Evolutionary conservation across 1,139 yeast genomes (phyloP), one percentile per base, ranked within the genome.

Genomic region (Eremothecium cymbalariae): DNA sequence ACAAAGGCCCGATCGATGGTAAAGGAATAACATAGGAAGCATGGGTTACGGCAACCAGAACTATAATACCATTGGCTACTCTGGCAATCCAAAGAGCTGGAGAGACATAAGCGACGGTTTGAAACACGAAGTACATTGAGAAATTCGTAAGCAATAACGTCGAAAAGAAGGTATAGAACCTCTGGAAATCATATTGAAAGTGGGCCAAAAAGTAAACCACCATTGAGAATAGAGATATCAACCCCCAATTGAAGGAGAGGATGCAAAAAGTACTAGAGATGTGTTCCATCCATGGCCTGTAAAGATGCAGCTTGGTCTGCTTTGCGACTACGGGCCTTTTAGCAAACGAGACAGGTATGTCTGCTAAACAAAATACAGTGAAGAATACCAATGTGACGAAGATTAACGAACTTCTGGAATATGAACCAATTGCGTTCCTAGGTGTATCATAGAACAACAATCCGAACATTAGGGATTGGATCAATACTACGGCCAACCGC

Each of bases 1-100:
- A 70, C 76, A 76, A 72, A 25, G 72, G 72, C 38, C 63, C 73
- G 77, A 72, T 72, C 9, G 65, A 60, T 4, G 69, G 67, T 31
- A 70, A 50, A 41, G 68, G 72, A 38, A 72, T 68, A 44, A 72
- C 67, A 49, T 69, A 68, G 29, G 75, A 72, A 21, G 75, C 67
- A 48, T 67, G 68, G 48, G 69, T 60, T 28, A 67, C 63, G 53
- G 70, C 55, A 21, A 67, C 67, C 38, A 68, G 48, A 42, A 70
- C 55, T 27, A 66, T 52, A 11, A 68, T 51, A 31, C 74, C 67
- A 4, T 73, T 70, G 8, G 72, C 59, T 7, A 72, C 63, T 62
- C 68, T 67, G n/a, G 76, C 74, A 33, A 60, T 60, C 2, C 71
- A 54, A 29, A 67, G 51, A 6, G 68, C 57, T 28, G 62, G 62